Evolutionary conservation across 768 basidiomycete genomes (phyloP), one percentile per base, ranked within the genome.

Genomic region (Pisolithus microcarpus): DNA sequence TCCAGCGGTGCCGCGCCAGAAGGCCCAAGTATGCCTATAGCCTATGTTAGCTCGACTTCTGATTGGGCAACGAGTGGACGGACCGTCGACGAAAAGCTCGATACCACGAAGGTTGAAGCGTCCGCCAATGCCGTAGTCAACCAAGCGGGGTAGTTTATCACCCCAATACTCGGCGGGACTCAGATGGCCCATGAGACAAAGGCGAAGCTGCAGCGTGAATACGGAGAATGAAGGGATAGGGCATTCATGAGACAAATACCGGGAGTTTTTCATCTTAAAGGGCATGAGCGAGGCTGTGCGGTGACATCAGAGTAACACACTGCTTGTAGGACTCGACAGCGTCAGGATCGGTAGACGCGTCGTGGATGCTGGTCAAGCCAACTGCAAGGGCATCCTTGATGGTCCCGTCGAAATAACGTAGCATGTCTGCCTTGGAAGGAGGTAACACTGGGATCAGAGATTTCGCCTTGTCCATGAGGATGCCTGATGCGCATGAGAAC

Each of bases 381-480:
- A 80, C 78, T 2, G 77, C 72, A n/a, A 92, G 70, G 0, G 85
- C 91, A 57, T 90, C 82, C 24, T 69, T 65, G 39, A 86, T 73
- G 0, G 90, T 76, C 13, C 72, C 70, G n/a, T 81, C 69, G 51
- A 87, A 84, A 61, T 78, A 88, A 16, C 74, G 66, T 55, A 75
- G 70, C 58, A 83, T 76, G 47, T 81, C 73, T 1, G 52, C 53
- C 24, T 81, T 73, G 0, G 79, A 77, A 75, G 81, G 82, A 1
- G 74, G 61, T 0, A 91, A 92, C 10, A 71, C 69, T 2, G 78
- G 81, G 16, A 96, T 76, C 31, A 94, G 75, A 13, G 65, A 60
- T 80, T 91, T 91, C 0, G 94, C 95, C 28, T 90, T 90, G 67
- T 98, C 95, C 26, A 95, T 71, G 53, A 93, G 85, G 18, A 92